A percentile compares a stretch with the other conserved stretches of the same genome.
Evolutionary conservation across 192 early-diverging fungal genomes (phyloP).

Genomic region (Backusella liffmaniae): DNA sequence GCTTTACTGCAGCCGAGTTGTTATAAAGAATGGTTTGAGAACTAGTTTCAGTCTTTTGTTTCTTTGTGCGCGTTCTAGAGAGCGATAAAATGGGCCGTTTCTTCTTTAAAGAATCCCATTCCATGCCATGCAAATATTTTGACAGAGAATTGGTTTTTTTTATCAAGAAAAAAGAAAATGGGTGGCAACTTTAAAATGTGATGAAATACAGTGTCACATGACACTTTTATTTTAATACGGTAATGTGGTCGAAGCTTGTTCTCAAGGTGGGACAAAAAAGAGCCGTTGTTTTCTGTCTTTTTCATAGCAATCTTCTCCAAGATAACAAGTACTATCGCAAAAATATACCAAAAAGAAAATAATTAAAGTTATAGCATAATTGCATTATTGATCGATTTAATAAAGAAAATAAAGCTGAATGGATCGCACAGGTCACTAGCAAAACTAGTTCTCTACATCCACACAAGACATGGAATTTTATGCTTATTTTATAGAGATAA

Average conservation of each 20-base stretch:
- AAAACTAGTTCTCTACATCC: too few relatives aligned
- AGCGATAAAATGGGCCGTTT: not conserved
- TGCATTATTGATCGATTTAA: too few relatives aligned
- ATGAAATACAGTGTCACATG: not conserved
- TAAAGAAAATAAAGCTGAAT: too few relatives aligned
- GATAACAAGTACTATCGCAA: not conserved
- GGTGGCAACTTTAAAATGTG: not conserved
- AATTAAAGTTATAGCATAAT: too few relatives aligned
- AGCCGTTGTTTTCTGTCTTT: not conserved
- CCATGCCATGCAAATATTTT: constrained; percentile 2
- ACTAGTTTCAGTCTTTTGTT: not conserved
- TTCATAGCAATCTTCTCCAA: not conserved
- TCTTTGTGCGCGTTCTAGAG: not conserved
- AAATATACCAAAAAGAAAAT: too few relatives aligned
- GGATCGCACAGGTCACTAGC: too few relatives aligned
- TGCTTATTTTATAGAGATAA: not conserved
- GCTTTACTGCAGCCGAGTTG: not conserved
- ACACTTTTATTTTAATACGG: not conserved
- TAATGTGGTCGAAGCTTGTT: not conserved
- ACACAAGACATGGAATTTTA: too few relatives aligned
- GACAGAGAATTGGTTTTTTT: not conserved
- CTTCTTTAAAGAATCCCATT: constrained; percentile 1
- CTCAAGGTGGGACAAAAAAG: not conserved
- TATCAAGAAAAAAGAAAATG: not conserved
- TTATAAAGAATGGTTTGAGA: not conserved